phyloP scores from a whole-genome alignment of 768 basidiomycete genomes.

The Rubroboletus pulcherrimus region DNA sequence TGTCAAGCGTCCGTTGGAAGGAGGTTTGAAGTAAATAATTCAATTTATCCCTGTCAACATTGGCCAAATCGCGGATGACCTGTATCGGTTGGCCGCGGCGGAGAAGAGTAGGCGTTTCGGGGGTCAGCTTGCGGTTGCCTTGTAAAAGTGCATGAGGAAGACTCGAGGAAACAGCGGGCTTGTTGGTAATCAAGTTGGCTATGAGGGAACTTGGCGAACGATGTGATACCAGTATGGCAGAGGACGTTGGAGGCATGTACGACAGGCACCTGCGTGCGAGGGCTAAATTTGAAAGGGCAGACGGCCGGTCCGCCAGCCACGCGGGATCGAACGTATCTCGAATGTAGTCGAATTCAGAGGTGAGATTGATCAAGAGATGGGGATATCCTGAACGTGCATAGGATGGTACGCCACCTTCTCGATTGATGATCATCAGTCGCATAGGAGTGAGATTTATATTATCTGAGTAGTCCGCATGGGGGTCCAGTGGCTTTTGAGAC shows the following conservation, averaged over 20 bases:
- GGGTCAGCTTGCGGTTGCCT: slow-evolving; percentile 78
- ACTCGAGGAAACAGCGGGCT: slow-evolving; percentile 92
- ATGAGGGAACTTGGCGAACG: slow-evolving; percentile 94
- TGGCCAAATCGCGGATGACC: slow-evolving; percentile 65
- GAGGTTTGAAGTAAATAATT: slow-evolving; percentile 83
- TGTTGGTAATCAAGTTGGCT: slow-evolving; percentile 96
- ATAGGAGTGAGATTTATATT: slow-evolving; percentile 87
- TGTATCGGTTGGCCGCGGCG: slow-evolving; percentile 85
- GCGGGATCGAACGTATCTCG: slow-evolving; percentile 73
- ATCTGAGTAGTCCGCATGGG: slow-evolving; percentile 39
- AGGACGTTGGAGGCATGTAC: slow-evolving; percentile 91
- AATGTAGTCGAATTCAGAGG: slow-evolving; percentile 83
- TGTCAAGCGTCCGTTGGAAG: slow-evolving; percentile 72
- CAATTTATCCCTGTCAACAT: slow-evolving; percentile 73
- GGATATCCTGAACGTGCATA: slow-evolving; percentile 94
- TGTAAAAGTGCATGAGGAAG: slow-evolving; percentile 91
- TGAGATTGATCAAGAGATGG: slow-evolving; percentile 92
- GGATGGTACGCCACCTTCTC: slow-evolving; percentile 94
- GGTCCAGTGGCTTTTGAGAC: slow-evolving; percentile 26
- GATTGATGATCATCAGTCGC: slow-evolving; percentile 95
- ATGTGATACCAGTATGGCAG: slow-evolving; percentile 96
- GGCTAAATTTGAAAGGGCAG: slow-evolving; percentile 79
- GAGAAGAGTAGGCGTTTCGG: slow-evolving; percentile 89
- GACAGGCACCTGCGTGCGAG: slow-evolving; percentile 82
- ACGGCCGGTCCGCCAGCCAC: slow-evolving; percentile 79